These are phyloP conservation scores for Tricholomella constricta DNA, from an alignment of 768 basidiomycete species.

Conservation along the genomic window DNA sequence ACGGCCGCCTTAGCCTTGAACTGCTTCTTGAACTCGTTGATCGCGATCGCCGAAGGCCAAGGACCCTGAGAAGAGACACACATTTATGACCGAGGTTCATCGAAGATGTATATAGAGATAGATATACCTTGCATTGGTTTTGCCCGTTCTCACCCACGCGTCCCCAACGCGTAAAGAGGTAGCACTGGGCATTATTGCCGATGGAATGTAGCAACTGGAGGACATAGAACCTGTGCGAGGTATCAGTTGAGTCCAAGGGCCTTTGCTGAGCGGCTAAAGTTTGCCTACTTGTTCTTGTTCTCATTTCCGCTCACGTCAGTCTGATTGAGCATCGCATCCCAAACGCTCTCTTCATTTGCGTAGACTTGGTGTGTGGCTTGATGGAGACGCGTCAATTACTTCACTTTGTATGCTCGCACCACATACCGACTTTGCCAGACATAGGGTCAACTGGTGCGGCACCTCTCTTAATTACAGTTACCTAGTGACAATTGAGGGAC, in stretches of 20 bases:
- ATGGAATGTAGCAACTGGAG: conserved; percentile 57
- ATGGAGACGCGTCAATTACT: background rate
- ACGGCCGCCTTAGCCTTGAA: conserved; percentile 56
- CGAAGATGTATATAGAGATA: background rate
- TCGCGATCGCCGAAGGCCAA: conserved; percentile 37
- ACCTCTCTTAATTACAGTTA: conserved; percentile 51
- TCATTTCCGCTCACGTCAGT: conserved; percentile 49
- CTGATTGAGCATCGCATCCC: conserved; percentile 68
- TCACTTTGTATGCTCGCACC: background rate
- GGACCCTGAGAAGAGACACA: conserved; percentile 42
- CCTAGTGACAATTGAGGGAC: conserved; percentile 17
- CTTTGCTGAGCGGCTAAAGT: background rate
- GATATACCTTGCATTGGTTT: conserved; percentile 46
- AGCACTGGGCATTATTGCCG: conserved; percentile 34
- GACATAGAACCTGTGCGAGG: conserved; percentile 51
- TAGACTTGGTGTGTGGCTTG: conserved; percentile 57
- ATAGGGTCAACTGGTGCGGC: conserved; percentile 56
- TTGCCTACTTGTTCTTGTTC: conserved; percentile 58
- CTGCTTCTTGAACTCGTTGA: conserved; percentile 60
- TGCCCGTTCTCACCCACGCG: conserved; percentile 60
- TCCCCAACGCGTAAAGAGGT: conserved; percentile 60
- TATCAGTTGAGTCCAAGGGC: background rate
- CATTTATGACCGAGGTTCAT: background rate
- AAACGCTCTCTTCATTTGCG: conserved; percentile 38
- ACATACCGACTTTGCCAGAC: conserved; percentile 49